Evolutionary conservation across 768 basidiomycete species (phyloP), one percentile per base, ranked within the genome.

Genomic region (Vararia minispora): DNA sequence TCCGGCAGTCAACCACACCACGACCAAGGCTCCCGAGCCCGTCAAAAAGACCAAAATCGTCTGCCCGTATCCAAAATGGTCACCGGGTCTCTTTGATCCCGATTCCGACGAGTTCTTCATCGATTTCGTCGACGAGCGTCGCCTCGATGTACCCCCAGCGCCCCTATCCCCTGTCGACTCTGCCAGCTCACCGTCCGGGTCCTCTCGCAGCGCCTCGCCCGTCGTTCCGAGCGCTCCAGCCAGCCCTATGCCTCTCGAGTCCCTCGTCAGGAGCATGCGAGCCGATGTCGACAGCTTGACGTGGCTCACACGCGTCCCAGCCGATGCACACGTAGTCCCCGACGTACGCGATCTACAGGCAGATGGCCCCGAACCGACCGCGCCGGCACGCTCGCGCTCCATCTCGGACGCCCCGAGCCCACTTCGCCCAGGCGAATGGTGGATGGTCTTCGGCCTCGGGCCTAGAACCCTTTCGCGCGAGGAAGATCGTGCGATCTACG

Each of bases 61-160:
- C 16, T 33, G 24, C 11, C 37, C 46, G 9, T 31, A 28, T 21
- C 46, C n/a, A n/a, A n/a, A n/a, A 46, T 23, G 14, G 17, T 33
- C 39, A 28, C 33, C 49, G 49, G 49, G 39, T 43, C 23, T 50
- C 24, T 50, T 44, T 38, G 49, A 50, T 39, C 49, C 49, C 28
- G 49, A 50, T 34, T 42, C 41, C 1, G 49, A 50, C 14, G 47
- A 48, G 16, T 50, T 50, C 40, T 50, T 50, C 33, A 37, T 42
- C 28, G 47, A 50, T 27, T 47, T 43, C 6, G 42, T 50, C 14
- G 46, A 45, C 22, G 49, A 50, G 41, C 40, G 39, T 8, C 26
- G 35, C 18, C 36, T 50, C 28, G 16, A 35, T 18, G 18, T 23
- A 14, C 30, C 46, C 5, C 18, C 23, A 8, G 29, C 31, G 28